Percentiles rank a stretch among this genome's conserved stretches.
Evolutionary conservation across 257 asterid species (phyloP).

Genomic region (Penstemon eatonii): DNA sequence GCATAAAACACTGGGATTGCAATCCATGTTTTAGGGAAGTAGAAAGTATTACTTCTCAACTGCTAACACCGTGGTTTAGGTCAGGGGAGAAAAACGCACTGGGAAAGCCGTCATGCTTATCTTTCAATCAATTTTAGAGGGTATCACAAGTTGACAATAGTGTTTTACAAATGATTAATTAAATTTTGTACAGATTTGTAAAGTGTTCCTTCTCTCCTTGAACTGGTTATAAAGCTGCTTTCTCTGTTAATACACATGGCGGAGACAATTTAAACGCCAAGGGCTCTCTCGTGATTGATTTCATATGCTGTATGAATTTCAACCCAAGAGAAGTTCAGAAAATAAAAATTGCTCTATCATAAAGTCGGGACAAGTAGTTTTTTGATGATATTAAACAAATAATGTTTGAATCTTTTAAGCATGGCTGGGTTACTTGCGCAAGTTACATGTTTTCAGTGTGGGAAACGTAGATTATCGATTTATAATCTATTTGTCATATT

Average conservation of each 20-base stretch:
- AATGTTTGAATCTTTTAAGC: slow-evolving; percentile 7
- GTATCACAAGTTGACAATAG: slow-evolving; percentile 20
- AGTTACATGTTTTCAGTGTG: not conserved
- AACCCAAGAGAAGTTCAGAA: slow-evolving; percentile 13
- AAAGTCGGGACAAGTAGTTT: not conserved
- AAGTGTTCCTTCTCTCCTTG: not conserved
- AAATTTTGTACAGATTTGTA: not conserved
- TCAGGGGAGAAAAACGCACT: not conserved
- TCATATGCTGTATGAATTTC: not conserved
- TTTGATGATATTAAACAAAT: not conserved
- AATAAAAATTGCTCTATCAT: not conserved
- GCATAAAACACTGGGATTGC: not conserved
- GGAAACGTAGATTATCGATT: too few species aligned
- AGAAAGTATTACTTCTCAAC: too few species aligned
- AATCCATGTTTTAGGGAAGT: not conserved
- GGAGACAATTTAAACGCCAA: not conserved
- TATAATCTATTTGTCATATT: too few species aligned
- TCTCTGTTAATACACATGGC: slow-evolving; percentile 7
- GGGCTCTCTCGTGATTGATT: not conserved
- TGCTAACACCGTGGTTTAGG: not conserved
- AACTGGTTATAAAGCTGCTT: slow-evolving; percentile 7
- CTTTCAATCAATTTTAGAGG: not conserved
- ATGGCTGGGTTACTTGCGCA: slow-evolving; percentile 25
- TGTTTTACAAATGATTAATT: slow-evolving; percentile 22
- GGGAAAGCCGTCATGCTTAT: not conserved